Conservation (phyloP, 2,329 filamentous ascomycete species). For the Colletotrichum tofieldiae region DNA sequence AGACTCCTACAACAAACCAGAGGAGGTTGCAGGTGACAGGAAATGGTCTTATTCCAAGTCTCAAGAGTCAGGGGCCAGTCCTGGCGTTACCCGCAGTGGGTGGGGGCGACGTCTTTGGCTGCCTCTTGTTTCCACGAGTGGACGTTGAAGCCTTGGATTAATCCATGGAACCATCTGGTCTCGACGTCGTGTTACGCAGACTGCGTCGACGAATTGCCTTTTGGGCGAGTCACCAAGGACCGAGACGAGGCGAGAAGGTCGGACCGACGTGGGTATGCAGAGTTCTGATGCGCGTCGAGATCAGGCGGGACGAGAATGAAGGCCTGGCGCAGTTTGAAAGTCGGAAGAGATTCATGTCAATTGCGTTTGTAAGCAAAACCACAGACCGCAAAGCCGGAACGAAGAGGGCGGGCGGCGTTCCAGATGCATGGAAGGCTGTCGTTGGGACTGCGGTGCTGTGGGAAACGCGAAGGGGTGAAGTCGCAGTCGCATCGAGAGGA, state of each 20-base stretch:
- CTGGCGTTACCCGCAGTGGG: constrained; percentile 7
- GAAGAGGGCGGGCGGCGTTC: neutral
- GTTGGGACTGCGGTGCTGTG: neutral
- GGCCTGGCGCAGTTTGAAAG: constrained; percentile 8
- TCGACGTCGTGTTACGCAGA: constrained; percentile 8
- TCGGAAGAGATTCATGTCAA: constrained; percentile 10
- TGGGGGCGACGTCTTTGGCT: neutral
- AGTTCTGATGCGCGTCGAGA: neutral
- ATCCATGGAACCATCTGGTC: neutral
- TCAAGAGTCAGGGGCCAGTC: constrained; percentile 16
- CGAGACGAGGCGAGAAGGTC: constrained; percentile 2
- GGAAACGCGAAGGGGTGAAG: constrained; percentile 24
- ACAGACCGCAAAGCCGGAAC: neutral
- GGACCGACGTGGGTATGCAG: neutral
- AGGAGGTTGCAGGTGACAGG: constrained; percentile 4
- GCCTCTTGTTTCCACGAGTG: constrained; percentile 2
- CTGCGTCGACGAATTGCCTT: constrained; percentile 1
- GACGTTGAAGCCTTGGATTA: constrained; percentile 4
- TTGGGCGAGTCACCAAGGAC: constrained; percentile 1
- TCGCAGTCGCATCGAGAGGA: constrained; percentile 8
- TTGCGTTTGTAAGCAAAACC: constrained; percentile 15
- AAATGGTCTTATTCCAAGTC: constrained; percentile 18
- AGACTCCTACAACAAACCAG: neutral
- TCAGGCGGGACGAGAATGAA: constrained; percentile 7
- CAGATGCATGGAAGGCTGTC: constrained; percentile 20